These are phyloP conservation scores for Orbilia ellipsospora DNA, from an alignment of 2,329 filamentous ascomycete genomes.

Conservation along the genomic window DNA sequence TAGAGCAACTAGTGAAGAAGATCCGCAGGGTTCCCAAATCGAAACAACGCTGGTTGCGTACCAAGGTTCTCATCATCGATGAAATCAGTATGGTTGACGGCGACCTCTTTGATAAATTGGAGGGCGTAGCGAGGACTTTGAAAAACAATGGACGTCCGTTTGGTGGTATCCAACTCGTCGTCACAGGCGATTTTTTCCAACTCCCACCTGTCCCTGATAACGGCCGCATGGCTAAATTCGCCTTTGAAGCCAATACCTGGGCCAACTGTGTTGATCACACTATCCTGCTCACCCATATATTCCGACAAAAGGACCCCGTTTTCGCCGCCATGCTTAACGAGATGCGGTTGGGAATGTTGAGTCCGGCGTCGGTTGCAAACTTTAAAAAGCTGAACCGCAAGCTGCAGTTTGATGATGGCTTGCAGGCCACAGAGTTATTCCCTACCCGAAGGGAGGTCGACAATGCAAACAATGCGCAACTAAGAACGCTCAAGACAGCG, in stretches of 20 bases:
- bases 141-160: constrained; percentile 92
- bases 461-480: constrained; percentile 79
- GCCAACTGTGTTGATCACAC: constrained; percentile 92
- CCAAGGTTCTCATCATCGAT: constrained; percentile 88
- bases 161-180: constrained; percentile 93
- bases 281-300: constrained; percentile 93
- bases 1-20: constrained; percentile 84
- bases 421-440: constrained; percentile 91
- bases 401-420: constrained; percentile 76
- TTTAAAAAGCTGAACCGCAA: constrained; percentile 80
- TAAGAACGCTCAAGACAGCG: constrained; percentile 77
- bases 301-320: constrained; percentile 89
- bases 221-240: constrained; percentile 81
- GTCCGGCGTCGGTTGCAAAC: constrained; percentile 76
- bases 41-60: constrained; percentile 86
- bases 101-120: constrained; percentile 95
- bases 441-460: constrained; percentile 92
- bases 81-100: constrained; percentile 99
- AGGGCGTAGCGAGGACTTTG: constrained; percentile 83
- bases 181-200: constrained; percentile 98
- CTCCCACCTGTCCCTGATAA: constrained; percentile 86
- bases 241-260: constrained; percentile 94
- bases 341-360: constrained; percentile 89
- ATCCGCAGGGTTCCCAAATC: constrained; percentile 89
- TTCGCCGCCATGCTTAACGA: constrained; percentile 98